Base-by-base conservation (phyloP, 768 basidiomycete species). In the Podaxis sp. region DNA sequence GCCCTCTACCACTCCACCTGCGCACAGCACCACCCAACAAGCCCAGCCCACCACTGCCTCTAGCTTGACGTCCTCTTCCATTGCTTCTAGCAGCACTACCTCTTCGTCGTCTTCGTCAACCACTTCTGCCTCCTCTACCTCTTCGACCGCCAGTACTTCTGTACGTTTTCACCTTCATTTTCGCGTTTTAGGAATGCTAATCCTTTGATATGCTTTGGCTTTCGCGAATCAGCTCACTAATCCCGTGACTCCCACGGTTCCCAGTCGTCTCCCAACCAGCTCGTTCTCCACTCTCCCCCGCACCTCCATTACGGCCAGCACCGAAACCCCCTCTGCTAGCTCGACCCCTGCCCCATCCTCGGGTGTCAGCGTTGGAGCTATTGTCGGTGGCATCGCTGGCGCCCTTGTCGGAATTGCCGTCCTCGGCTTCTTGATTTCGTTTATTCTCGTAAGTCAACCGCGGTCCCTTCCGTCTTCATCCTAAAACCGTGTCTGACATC, bases 351-450 rank as follows among this genome's bases (percentile, higher is more conserved):
- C 57, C 5, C 19, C 38, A 3, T 60, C 64, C 9, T 65, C 69
- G 22, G 72, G 69, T 8, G 49, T 78, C 51, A 73, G 73, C 51
- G 74, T 78, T 15, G 82, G 80, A n/a, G 68, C 78, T 25, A 71
- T 83, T 52, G 76, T 79, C 11, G 82, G 79, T 24, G 78, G 74
- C 51, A 72, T 83, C 36, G 71, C 71, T 1, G 81, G 74, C 24
- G 62, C 75, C 36, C 73, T 76, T 4, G 59, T 73, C n/a, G 67
- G 77, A 58, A 66, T 76, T 55, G 74, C 76, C 40, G 47, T 80
- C 59, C 59, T 78, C 54, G 75, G 74, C 24, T 74, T 80, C 55
- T 61, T 81, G 61, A 49, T 77, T 62, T 70, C 76, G 22, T 80
- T 75, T 69, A 64, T 81, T 63, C 65, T 81, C 47, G 80, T 81